Conservation (phyloP, 192 early-diverging fungal genomes). For the Spizellomyces punctatus region DNA sequence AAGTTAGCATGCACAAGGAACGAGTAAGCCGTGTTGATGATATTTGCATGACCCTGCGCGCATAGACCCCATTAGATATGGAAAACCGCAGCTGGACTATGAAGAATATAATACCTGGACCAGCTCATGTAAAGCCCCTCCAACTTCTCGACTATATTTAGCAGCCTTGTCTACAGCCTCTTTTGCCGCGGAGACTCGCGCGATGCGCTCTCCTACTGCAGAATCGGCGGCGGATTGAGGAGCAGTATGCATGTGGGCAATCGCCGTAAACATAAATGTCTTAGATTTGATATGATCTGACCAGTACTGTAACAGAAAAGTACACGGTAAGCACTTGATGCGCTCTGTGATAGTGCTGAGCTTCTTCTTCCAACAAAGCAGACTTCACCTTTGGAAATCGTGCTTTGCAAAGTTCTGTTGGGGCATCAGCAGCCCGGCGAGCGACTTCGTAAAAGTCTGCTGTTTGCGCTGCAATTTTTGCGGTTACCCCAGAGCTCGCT, state of each 20-base stretch:
- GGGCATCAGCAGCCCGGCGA: conserved; percentile 18
- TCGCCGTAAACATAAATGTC: conserved; percentile 44
- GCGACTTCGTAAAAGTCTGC: conserved; percentile 60
- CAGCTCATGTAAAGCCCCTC: conserved; percentile 34
- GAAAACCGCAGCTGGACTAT: not conserved
- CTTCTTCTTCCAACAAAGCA: not conserved
- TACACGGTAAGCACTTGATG: not conserved
- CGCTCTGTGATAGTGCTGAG: not conserved
- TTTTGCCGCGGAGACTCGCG: conserved; percentile 46
- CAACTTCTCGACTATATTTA: conserved; percentile 37
- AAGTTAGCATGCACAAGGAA: conserved; percentile 46
- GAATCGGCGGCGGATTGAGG: conserved; percentile 31
- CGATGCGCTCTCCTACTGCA: conserved; percentile 49
- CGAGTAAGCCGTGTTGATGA: conserved; percentile 39
- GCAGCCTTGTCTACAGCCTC: conserved; percentile 29
- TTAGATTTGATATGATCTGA: conserved; percentile 44
- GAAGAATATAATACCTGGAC: conserved; percentile 27
- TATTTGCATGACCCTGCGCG: conserved; percentile 37
- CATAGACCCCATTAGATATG: too few species aligned
- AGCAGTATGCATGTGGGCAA: conserved; percentile 58
- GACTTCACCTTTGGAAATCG: conserved; percentile 34
- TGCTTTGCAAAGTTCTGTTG: conserved; percentile 17
- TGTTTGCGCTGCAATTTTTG: conserved; percentile 49
- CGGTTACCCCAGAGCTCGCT: conserved; percentile 44
- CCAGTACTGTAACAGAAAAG: conserved; percentile 19